Conservation (phyloP, 805 yeast genomes). For the Nakazawaea molendinolei region DNA sequence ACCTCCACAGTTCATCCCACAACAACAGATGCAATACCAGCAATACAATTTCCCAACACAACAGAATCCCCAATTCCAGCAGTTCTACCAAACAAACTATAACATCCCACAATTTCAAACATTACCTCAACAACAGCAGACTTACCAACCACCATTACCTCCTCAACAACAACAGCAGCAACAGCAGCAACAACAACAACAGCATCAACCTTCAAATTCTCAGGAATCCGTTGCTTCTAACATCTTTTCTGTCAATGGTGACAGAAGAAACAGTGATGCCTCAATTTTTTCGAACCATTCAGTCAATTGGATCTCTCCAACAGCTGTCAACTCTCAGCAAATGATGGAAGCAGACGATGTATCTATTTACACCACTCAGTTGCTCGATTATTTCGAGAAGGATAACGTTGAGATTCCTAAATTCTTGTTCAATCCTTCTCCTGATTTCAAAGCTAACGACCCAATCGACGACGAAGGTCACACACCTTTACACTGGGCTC, state of each 20-base stretch:
- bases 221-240: constrained; percentile 14
- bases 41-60: too few species aligned
- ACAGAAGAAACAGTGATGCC: constrained; percentile 31
- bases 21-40: constrained; percentile 2
- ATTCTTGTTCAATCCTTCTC: constrained; percentile 49
- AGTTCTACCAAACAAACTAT: background rate
- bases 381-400: constrained; percentile 47
- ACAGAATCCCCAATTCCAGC: constrained; percentile 12
- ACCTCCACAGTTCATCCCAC: constrained; percentile 13
- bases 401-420: constrained; percentile 31
- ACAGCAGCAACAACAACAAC: constrained; percentile 18
- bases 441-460: constrained; percentile 56
- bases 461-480: constrained; percentile 77
- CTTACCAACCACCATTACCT: constrained; percentile 1
- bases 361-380: constrained; percentile 30
- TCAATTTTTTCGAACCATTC: constrained; percentile 34
- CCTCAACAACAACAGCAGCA: constrained; percentile 10
- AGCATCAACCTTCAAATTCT: constrained; percentile 15
- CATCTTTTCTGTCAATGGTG: constrained; percentile 13
- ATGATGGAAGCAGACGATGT: constrained; percentile 26
- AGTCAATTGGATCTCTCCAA: constrained; percentile 8
- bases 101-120: constrained; percentile 3
- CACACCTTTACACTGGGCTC: constrained; percentile 81
- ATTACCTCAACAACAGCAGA: constrained; percentile 1
- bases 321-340: constrained; percentile 1